Base-by-base conservation (phyloP, 495 filamentous ascomycete genomes). In the Daldinia childiae region DNA sequence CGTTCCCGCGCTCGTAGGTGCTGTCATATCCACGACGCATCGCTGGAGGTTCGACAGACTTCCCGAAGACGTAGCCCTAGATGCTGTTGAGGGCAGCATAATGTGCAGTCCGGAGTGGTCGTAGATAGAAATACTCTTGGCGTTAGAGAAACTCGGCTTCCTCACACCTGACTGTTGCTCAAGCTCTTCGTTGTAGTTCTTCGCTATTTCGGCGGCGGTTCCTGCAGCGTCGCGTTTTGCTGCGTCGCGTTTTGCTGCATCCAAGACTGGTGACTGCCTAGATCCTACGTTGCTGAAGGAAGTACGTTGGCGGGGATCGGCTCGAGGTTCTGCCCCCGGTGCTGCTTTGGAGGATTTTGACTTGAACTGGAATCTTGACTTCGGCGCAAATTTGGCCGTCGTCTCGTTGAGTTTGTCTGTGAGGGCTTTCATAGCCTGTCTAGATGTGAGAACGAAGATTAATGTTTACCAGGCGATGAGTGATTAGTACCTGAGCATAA, bases 11-110 rank as follows among this genome's bases (percentile, higher is more conserved):
- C 81, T 82, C 0, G 91, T 90, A 0, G 90, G 89, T 17, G 87
- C 81, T 1, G 89, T 89, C 83, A 97, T 90, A 78, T 97, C 91
- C 32, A 97, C 87, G 3, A 97, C 83, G 76, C 93, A 95, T 59
- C 84, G 85, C 2, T 84, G 78, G 15, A 97, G 79, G n/a, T 89
- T 85, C 0, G 89, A 91, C 21, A 98, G 80, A 1, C 90, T 90
- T 1, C 91, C 91, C 1, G 92, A 90, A 3, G 90, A 89, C 0
- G 89, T 89, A 0, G 91, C 83, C 27, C 84, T 83, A 4, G 90
- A 86, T 1, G 91, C 87, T 2, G 90, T 89, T 2, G 88, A 79
- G 0, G 92, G 91, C 0, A 95, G 87, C 74, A 91, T 89, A 72
- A 92, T 90, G 75, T 95, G 90, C n/a, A 88, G 73, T 4, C 83